A percentile compares a stretch with the other conserved stretches of the same genome.
Evolutionary conservation across 1,139 yeast species (phyloP).

Genomic region (Protomyces pachydermus): DNA sequence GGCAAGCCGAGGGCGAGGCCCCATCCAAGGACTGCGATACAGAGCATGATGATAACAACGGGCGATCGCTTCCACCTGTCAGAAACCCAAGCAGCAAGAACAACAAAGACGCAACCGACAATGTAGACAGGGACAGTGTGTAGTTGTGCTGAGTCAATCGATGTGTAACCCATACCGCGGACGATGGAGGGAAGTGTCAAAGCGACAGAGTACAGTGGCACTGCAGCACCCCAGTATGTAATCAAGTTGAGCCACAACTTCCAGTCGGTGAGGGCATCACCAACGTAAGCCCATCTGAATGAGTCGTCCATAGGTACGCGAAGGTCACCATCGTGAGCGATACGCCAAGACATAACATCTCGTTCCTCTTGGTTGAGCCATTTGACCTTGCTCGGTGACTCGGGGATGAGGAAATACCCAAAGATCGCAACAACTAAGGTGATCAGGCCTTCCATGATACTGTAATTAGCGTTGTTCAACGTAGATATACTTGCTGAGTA

Average conservation of each 20-base stretch:
- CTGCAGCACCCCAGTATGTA: conserved; percentile 9
- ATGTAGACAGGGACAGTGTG: conserved; percentile 42
- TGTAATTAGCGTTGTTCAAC: no score
- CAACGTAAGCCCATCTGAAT: conserved; percentile 19
- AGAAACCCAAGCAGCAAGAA: conserved; percentile 39
- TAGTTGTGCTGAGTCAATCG: conserved; percentile 35
- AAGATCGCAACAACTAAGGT: conserved; percentile 60
- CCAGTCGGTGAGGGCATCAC: conserved; percentile 24
- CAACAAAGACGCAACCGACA: conserved; percentile 39
- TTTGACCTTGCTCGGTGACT: conserved; percentile 64
- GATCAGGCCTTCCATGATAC: conserved; percentile 65
- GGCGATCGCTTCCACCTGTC: conserved; percentile 41
- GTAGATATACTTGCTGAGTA: no score
- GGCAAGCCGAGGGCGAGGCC: conserved; percentile 32
- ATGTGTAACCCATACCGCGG: conserved; percentile 36
- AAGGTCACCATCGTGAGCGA: conserved; percentile 14
- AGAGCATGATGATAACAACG: conserved; percentile 37
- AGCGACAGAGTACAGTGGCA: conserved; percentile 34
- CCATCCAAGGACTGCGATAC: conserved; percentile 40
- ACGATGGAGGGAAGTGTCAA: conserved; percentile 41
- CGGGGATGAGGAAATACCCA: conserved; percentile 64
- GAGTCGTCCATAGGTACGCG: conserved; percentile 1
- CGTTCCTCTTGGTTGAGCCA: conserved; percentile 44
- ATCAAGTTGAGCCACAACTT: not conserved
- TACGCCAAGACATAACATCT: conserved; percentile 9